Evolutionary conservation across 2,329 filamentous ascomycete genomes (phyloP).

Genomic region (Blumeria graminis): DNA sequence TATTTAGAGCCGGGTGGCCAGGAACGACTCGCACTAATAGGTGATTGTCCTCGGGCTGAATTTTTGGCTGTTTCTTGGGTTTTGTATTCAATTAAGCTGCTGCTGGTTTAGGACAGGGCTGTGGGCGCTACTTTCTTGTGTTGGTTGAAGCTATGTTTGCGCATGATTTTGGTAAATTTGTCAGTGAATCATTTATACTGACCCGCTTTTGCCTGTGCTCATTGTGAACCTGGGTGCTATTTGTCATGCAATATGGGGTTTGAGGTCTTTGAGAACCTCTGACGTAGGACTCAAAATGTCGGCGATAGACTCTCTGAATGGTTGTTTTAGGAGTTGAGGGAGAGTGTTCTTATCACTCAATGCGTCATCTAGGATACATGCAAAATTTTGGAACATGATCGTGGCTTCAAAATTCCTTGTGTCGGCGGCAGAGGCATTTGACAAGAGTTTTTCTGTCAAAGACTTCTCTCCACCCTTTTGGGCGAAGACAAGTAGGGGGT

Average conservation of each 20-base stretch:
- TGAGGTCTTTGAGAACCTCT: not conserved
- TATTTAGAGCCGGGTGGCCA: not conserved
- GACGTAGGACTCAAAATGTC: not conserved
- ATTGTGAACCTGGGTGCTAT: too few relatives aligned
- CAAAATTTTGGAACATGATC: not conserved
- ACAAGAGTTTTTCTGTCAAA: not conserved
- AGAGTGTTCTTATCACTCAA: not conserved
- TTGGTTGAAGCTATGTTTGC: too few relatives aligned
- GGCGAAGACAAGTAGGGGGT: not conserved
- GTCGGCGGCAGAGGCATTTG: not conserved
- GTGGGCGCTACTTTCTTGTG: too few relatives aligned
- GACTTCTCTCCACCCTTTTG: not conserved
- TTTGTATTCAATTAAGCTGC: too few relatives aligned
- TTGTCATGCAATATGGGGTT: too few relatives aligned
- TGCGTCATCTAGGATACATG: not conserved
- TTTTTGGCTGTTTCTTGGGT: too few relatives aligned
- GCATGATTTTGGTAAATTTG: too few relatives aligned
- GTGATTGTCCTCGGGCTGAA: not conserved
- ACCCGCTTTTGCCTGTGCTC: too few relatives aligned
- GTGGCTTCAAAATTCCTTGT: not conserved
- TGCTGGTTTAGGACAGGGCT: too few relatives aligned
- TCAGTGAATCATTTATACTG: too few relatives aligned
- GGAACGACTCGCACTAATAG: not conserved
- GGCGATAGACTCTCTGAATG: not conserved
- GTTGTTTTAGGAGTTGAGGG: not conserved